Evolutionary conservation across 495 filamentous ascomycete species (phyloP), one percentile per base, ranked within the genome.

Genomic region (Recurvomyces mirabilis): DNA sequence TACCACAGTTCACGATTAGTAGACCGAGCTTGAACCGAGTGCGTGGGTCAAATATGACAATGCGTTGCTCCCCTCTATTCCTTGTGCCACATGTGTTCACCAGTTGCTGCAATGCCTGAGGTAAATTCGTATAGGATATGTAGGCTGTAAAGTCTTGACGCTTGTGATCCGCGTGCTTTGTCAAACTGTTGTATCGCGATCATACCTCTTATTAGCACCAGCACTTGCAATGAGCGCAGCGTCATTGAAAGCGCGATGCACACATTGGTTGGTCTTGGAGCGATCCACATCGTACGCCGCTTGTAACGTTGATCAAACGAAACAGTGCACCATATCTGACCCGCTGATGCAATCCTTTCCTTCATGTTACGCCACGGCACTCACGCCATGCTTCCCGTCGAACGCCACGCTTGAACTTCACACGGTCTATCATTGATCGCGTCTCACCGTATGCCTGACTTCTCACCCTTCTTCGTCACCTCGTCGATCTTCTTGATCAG

Each of bases 401-500:
- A 32, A 32, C 30, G 30, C 30, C 30, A 32, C 30, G 30, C 30
- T 32, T 32, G 30, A 32, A 32, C 30, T 32, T 32, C 30, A 32
- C 30, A 32, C 30, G 30, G 30, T 32, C 30, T 32, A 32, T 32
- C 30, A 32, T 32, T 32, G 30, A 32, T 32, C 30, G 30, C 30
- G 30, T 32, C 30, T 32, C 30, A 32, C 30, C 30, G 3, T 32
- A 32, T 32, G 30, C 30, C 30, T 32, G 30, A 32, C 30, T 32
- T 32, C 30, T 32, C 30, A 32, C 30, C 12, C 30, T 32, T 32
- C 30, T 32, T 32, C 30, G 30, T 37, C 34, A 37, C 24, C 19
- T 24, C 13, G 23, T 51, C 31, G 18, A 54, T 46, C 31, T 41
- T 43, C 4, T 25, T n/a, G 4, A 54, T 32, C 48, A 55, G 10